A percentile compares a stretch with the other conserved stretches of the same genome.
Conservation (phyloP, 495 filamentous ascomycete species). For the Xylaria telfairii region DNA sequence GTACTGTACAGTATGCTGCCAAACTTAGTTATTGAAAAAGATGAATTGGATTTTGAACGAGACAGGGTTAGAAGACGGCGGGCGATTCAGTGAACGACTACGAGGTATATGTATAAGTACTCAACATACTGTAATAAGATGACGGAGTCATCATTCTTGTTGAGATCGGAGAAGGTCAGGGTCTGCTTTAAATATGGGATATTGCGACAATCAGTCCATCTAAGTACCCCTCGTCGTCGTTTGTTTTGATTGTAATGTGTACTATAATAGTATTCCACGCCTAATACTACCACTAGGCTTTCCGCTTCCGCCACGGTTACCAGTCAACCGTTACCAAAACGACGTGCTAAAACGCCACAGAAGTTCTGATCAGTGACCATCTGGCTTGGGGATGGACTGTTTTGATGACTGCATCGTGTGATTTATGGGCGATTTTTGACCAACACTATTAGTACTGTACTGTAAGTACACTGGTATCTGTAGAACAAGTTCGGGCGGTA, state of each 20-base stretch:
- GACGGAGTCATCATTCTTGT: conserved; percentile 5
- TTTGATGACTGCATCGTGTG: conserved; percentile 8
- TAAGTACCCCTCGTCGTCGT: not conserved
- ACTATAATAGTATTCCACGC: not conserved
- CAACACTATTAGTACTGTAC: not conserved
- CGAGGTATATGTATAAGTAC: not conserved
- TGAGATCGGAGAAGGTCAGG: not conserved
- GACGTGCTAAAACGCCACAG: not conserved
- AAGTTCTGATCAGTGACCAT: not conserved
- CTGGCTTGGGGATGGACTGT: not conserved
- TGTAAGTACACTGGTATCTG: too few relatives aligned
- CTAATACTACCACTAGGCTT: not conserved
- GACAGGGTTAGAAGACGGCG: not conserved
- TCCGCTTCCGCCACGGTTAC: conserved; percentile 1
- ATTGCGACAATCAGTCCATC: conserved; percentile 2
- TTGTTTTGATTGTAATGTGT: conserved; percentile 13
- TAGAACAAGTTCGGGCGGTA: too few relatives aligned
- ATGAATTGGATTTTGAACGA: not conserved
- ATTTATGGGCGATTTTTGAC: not conserved
- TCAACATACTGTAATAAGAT: not conserved
- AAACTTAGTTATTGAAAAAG: not conserved
- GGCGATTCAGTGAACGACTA: not conserved
- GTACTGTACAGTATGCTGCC: not conserved
- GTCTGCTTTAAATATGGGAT: conserved; percentile 20
- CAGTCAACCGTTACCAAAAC: conserved; percentile 3